Percentiles rank a stretch among this genome's conserved stretches.
Evolutionary conservation across 1,284 basidiomycete genomes (phyloP).

Genomic region (Moesziomyces aphidis): DNA sequence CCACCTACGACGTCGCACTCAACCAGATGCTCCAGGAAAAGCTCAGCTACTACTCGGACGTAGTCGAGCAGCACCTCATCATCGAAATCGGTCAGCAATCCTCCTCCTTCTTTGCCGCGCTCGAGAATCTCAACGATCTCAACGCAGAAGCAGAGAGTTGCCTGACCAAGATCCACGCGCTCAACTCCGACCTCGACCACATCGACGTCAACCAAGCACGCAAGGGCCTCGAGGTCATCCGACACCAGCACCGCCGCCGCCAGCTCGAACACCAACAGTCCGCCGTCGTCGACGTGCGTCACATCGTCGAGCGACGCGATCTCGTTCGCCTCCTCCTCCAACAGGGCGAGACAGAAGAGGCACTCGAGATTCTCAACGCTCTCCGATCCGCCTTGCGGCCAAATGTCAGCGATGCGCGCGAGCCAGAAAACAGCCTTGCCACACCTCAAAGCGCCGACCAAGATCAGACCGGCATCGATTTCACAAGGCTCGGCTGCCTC

Average conservation of each 20-base stretch:
- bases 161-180: conserved; percentile 78
- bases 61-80: conserved; percentile 92
- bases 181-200: conserved; percentile 79
- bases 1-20: conserved; percentile 60
- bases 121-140: conserved; percentile 91
- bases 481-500: conserved; percentile 33
- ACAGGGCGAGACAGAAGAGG: conserved; percentile 64
- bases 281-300: conserved; percentile 41
- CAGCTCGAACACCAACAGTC: conserved; percentile 43
- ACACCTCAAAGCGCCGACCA: background rate
- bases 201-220: conserved; percentile 78
- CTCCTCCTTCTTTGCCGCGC: conserved; percentile 93
- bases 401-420: background rate
- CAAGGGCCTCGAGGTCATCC: conserved; percentile 46
- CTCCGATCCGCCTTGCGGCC: conserved; percentile 20
- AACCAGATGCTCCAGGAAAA: conserved; percentile 83
- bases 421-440: background rate
- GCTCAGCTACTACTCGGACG: conserved; percentile 91
- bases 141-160: conserved; percentile 88
- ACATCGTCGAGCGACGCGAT: conserved; percentile 55
- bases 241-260: conserved; percentile 50
- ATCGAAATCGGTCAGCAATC: conserved; percentile 91
- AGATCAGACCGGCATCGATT: background rate
- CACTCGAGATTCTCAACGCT: conserved; percentile 55
- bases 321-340: conserved; percentile 54